Evolutionary conservation across 2,329 filamentous ascomycete species (phyloP).

Genomic region (Beauveria sp.): DNA sequence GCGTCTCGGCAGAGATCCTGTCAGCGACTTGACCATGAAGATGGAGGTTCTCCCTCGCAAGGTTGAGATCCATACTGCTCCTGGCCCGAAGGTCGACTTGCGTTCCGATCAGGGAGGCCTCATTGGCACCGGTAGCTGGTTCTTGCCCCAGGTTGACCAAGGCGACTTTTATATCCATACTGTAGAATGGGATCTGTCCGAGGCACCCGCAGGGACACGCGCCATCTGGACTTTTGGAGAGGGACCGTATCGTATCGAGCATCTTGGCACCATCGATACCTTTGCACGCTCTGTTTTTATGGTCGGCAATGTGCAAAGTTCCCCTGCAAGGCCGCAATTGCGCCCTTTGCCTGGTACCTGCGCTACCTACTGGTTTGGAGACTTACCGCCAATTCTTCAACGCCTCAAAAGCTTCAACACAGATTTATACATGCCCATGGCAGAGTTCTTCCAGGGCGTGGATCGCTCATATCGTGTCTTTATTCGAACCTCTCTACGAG

Average conservation of each 20-base stretch:
- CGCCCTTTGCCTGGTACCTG: not conserved
- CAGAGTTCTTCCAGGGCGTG: constrained; percentile 8
- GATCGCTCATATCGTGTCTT: constrained; percentile 13
- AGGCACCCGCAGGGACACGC: constrained; percentile 12
- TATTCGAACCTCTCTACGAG: constrained; percentile 10
- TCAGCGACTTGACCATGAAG: constrained; percentile 12
- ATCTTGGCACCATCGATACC: constrained; percentile 5
- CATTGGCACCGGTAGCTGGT: constrained; percentile 11
- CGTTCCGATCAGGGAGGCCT: constrained; percentile 11
- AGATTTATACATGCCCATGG: constrained; percentile 11
- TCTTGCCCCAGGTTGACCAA: constrained; percentile 12
- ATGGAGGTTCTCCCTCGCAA: constrained; percentile 14
- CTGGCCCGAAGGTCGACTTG: constrained; percentile 14
- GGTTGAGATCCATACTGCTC: constrained; percentile 9
- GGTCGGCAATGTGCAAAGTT: constrained; percentile 13
- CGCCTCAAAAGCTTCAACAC: constrained; percentile 12
- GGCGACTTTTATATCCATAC: constrained; percentile 8
- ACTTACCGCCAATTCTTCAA: constrained; percentile 11
- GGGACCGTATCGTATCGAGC: constrained; percentile 10
- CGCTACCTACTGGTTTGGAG: constrained; percentile 15
- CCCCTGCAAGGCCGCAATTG: constrained; percentile 3
- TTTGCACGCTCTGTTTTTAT: constrained; percentile 13
- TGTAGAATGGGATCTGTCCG: constrained; percentile 13
- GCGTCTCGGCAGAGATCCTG: constrained; percentile 9
- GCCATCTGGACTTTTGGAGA: constrained; percentile 16